Evolutionary conservation across 306 rosid species (phyloP).

Genomic region (Castanospermum australe): DNA sequence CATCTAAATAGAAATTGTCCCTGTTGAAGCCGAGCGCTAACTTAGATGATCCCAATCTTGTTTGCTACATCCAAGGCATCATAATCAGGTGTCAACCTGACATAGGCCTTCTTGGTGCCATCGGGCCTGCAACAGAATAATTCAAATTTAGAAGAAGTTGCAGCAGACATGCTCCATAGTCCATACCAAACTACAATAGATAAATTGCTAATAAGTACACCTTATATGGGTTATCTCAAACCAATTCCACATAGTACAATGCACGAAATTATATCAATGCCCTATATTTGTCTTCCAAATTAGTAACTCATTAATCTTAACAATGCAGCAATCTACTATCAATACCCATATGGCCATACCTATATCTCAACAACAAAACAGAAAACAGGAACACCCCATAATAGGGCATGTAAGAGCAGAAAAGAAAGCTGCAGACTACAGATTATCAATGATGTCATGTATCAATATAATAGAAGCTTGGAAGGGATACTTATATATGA

Average conservation of each 20-base stretch:
- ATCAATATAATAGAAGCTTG: background rate
- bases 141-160: conserved; percentile 2
- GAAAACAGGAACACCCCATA: background rate
- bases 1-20: background rate
- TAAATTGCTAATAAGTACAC: background rate
- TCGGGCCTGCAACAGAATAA: conserved; percentile 65
- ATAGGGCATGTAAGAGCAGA: background rate
- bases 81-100: conserved; percentile 77
- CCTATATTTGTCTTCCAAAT: background rate
- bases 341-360: background rate
- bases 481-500: background rate
- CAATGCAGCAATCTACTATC: background rate
- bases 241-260: background rate
- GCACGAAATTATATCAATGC: too few relatives aligned
- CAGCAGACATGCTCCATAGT: background rate
- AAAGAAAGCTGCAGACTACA: background rate
- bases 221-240: background rate
- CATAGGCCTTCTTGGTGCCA: conserved; percentile 95
- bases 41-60: conserved; percentile 88
- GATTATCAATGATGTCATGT: background rate
- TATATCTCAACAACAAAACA: background rate
- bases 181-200: background rate
- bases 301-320: background rate
- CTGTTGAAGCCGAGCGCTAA: background rate
- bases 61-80: conserved; percentile 91